Conservation (phyloP, 2,329 filamentous ascomycete genomes). For the Metarhizium brunneum region DNA sequence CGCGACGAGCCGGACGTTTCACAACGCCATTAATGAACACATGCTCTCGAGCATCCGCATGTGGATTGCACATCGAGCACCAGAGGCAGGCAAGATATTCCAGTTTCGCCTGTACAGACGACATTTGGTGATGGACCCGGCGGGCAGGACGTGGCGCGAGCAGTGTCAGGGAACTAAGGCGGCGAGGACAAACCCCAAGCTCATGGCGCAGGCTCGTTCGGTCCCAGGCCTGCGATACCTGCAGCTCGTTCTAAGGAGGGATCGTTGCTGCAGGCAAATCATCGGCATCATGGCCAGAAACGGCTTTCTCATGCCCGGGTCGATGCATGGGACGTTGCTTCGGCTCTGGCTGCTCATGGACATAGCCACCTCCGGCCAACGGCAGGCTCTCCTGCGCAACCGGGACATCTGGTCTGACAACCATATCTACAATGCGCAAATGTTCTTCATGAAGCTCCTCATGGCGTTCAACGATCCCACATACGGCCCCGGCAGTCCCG, state of each 20-base stretch:
- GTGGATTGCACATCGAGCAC: constrained; percentile 44
- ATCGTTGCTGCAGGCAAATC: constrained; percentile 51
- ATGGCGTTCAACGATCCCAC: constrained; percentile 60
- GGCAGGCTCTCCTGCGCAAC: constrained; percentile 46
- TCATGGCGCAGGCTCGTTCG: constrained; percentile 27
- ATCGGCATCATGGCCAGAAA: constrained; percentile 48
- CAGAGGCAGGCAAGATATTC: constrained; percentile 48
- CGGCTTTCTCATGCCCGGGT: constrained; percentile 45
- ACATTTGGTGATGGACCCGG: constrained; percentile 52
- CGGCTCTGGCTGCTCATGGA: constrained; percentile 71
- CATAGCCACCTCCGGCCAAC: constrained; percentile 44
- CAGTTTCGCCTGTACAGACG: constrained; percentile 48
- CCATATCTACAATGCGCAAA: constrained; percentile 52
- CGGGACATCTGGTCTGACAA: constrained; percentile 42
- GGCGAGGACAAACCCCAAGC: constrained; percentile 5
- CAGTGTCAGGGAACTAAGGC: constrained; percentile 7
- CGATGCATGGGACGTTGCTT: constrained; percentile 39
- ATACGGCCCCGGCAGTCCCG: constrained; percentile 38
- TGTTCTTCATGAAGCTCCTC: constrained; percentile 64
- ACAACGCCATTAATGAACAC: constrained; percentile 49
- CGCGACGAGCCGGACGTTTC: constrained; percentile 52
- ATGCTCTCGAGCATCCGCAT: constrained; percentile 48
- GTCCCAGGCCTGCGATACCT: constrained; percentile 61
- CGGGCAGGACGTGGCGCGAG: constrained; percentile 29
- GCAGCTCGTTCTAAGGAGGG: constrained; percentile 52